Evolutionary conservation across 805 yeast genomes (phyloP), one percentile per base, ranked within the genome.

Genomic region (Naumovozyma castellii): DNA sequence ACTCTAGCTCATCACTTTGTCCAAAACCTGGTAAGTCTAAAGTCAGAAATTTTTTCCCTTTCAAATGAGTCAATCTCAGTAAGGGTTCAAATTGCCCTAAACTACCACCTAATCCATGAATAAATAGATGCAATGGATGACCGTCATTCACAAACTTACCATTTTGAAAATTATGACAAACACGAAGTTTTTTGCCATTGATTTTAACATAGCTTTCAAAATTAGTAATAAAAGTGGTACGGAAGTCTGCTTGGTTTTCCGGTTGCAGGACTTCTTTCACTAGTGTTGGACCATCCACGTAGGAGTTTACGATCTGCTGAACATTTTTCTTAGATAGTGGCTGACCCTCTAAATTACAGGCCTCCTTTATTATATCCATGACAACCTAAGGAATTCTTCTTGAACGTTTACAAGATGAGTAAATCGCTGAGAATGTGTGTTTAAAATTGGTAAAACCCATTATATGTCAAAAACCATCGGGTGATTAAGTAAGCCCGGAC

Each of bases 101-200:
- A 50, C 80, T 90, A 2, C 97, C 97, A 1, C 97, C 97, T 16
- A 90, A 60, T 0, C 97, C 97, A 64, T 87, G 97, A 15, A 88
- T 54, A 41, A 86, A 74, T 2, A 85, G 61, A 4, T 82, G 59
- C 2, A 36, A 38, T 20, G 32, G 17, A 5, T 27, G 25, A 14
- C 25, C 35, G 5, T 35, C 34, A 3, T 36, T 30, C 17, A 33
- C 40, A 16, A 13, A 34, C 6, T 37, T 15, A 5, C 30, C 13
- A 10, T 32, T 19, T n/a, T 18, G 18, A 5, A 53, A 15, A 45
- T 57, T 56, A 37, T 56, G 56, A 34, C 60, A 53, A 1, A 47
- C 38, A 18, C 57, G 46, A 3, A 57, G 27, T n/a, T 41, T 43
- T 2, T n/a, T 27, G n/a, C 18, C 31, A 3, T 33, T 15, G 8